A percentile compares a stretch with the other conserved stretches of the same genome.
These are phyloP conservation scores for Paraconiothyrium sp. DNA, from an alignment of 2,329 filamentous ascomycete genomes.

Conservation along the genomic window DNA sequence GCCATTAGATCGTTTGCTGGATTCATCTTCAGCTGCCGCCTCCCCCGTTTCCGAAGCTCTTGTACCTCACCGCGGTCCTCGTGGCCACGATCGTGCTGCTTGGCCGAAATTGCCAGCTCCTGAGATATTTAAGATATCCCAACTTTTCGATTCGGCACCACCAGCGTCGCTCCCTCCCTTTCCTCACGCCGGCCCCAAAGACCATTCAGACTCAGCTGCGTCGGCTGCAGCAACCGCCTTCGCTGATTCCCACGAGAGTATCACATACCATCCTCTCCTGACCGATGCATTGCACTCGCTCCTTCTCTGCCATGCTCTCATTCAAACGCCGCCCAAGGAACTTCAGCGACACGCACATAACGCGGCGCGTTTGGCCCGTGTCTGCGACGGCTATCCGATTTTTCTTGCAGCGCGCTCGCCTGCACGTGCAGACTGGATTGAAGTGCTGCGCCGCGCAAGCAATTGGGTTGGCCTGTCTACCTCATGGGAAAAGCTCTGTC, in stretches of 20 bases:
- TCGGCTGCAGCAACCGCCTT: conserved; percentile 48
- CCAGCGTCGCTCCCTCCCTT: conserved; percentile 74
- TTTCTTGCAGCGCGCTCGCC: conserved; percentile 78
- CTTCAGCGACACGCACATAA: conserved; percentile 83
- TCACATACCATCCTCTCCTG: conserved; percentile 84
- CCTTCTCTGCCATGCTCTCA: conserved; percentile 79
- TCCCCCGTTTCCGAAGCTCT: conserved; percentile 53
- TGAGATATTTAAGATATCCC: conserved; percentile 65
- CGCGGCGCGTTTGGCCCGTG: conserved; percentile 76
- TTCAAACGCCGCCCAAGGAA: conserved; percentile 81
- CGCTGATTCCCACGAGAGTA: conserved; percentile 66
- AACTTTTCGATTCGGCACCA: conserved; percentile 75
- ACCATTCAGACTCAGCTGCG: conserved; percentile 37
- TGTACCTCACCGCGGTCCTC: conserved; percentile 51
- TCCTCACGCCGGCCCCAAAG: conserved; percentile 56
- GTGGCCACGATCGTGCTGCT: conserved; percentile 44
- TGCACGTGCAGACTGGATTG: conserved; percentile 81
- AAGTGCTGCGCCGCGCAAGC: conserved; percentile 72
- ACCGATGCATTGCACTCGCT: conserved; percentile 81
- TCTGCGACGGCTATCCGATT: conserved; percentile 82
- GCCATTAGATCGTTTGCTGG: conserved; percentile 37
- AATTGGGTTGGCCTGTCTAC: conserved; percentile 74
- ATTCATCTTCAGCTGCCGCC: conserved; percentile 30
- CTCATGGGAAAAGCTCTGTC: conserved; percentile 77
- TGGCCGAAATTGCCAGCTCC: conserved; percentile 60